Evolutionary conservation across 306 rosid genomes (phyloP).

Genomic region (Medicago ruthenica): DNA sequence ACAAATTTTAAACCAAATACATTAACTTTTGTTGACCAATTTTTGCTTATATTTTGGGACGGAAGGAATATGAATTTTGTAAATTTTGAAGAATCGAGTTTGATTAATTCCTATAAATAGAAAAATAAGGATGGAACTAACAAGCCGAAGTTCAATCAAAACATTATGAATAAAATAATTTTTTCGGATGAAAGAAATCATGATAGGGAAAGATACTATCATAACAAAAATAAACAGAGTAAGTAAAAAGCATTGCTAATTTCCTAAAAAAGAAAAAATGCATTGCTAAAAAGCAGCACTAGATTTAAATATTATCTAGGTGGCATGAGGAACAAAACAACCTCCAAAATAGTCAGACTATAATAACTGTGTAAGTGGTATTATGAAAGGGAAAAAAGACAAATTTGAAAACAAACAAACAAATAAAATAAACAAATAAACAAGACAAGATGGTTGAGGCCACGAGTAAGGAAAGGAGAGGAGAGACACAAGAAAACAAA

Average conservation of each 20-base stretch:
- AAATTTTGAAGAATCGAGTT: too few species aligned
- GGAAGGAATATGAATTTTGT: too few species aligned
- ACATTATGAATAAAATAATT: neutral
- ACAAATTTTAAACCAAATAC: too few species aligned
- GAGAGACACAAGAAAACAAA: slow-evolving; percentile 12
- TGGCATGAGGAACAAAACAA: slow-evolving; percentile 13
- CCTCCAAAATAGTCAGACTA: slow-evolving; percentile 37
- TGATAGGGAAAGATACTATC: neutral
- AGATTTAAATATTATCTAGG: slow-evolving; percentile 16
- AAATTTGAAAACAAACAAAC: slow-evolving; percentile 14
- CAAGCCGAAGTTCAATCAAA: neutral
- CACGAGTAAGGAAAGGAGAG: neutral
- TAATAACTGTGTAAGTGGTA: slow-evolving; percentile 27
- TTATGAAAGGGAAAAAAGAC: slow-evolving; percentile 28
- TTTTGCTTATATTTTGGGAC: too few species aligned
- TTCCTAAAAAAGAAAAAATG: neutral
- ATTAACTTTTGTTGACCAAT: too few species aligned
- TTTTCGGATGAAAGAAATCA: neutral
- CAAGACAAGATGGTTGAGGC: slow-evolving; percentile 20
- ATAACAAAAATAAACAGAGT: neutral
- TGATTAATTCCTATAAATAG: too few species aligned
- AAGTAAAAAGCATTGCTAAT: neutral
- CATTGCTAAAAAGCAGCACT: neutral
- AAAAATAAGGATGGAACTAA: too few species aligned
- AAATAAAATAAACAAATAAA: neutral